Base-by-base conservation (phyloP, 441 rosid species). In the Adansonia gregorii region DNA sequence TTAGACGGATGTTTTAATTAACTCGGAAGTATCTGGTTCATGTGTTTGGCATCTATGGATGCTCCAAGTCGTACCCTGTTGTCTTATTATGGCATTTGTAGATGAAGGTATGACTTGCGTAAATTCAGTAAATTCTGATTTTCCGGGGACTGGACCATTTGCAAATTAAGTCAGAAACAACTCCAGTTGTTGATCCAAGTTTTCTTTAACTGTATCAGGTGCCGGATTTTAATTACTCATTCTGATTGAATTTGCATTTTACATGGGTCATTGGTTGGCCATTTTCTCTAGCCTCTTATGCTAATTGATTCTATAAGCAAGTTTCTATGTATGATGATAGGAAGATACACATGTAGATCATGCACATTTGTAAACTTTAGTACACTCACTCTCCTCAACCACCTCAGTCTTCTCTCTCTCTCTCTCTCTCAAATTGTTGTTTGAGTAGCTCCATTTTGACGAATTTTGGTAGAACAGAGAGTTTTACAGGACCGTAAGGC, bases 111-210 rank as follows among this genome's bases (percentile, higher is more conserved):
- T 54, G 54, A 31, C 27, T 72, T 41, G 20, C 81, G 61, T 77
- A 27, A 68, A n/a, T 72, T 51, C 45, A 14, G 35, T 6, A 5
- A 56, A 41, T 79, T 64, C 27, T 70, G 63, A 56, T 77, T 79
- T 77, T 86, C 83, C 55, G 88, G 90, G 89, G 81, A 54, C 73
- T 67, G 51, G 83, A 79, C 65, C 79, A 39, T 51, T 59, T 68
- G 60, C 81, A 79, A 75, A 70, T 82, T 56, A 82, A 73, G 67
- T 72, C 82, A 0, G 79, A 84, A 72, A 67, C 83, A 69, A 85
- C 78, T 61, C 65, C 80, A 5, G 19, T 78, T 60, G 56, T 81
- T 73, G 86, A 71, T 76, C 83, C 85, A 10, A 67, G 86, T 41
- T 79, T 80, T 31, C 77, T 85, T 68, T 83, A 80, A 78, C 76